Base-by-base conservation (phyloP, 192 early-diverging fungal genomes). In the Phycomyces nitens region DNA sequence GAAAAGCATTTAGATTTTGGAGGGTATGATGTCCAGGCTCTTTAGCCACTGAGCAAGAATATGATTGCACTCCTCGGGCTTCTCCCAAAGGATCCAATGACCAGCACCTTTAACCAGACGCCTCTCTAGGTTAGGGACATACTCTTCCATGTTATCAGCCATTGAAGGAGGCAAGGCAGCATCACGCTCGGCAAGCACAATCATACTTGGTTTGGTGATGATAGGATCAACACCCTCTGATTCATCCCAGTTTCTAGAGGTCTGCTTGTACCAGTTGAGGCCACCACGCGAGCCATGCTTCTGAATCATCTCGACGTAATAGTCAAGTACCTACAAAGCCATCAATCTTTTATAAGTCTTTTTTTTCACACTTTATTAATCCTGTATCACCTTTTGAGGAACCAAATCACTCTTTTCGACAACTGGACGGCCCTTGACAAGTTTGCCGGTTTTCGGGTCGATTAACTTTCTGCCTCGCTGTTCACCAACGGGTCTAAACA, bases 191-290 rank as follows among this genome's bases (percentile, higher is more conserved):
- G 72, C 72, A n/a, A 42, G 57, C 5, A 76, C 74, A 69, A 75
- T 75, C 60, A 75, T 43, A 9, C 65, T 34, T 21, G 60, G 71
- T 1, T 67, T 51, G 0, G 42, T n/a, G 38, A 72, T 67, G 20
- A 58, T 63, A 20, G 64, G 60, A 59, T 62, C 54, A 18, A 72
- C 20, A 58, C 50, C 65, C 43, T 70, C 63, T 18, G 64, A 66
- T 40, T 71, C 59, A n/a, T 68, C 62, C 54, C 44, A 76, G 16
- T 68, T 71, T 16, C 63, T 69, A 41, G 52, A 23, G 0, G 64
- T 59, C 10, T 70, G 69, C 49, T 75, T 72, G 68, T 88, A 88
- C 53, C 73, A 86, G 72, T 89, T 86, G 49, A 83, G 65, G 11
- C 68, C 69, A 2, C 86, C 84, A 53, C 85, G 80, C 39, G 83